Conservation (phyloP, 1,139 yeast genomes). For the Pneumocystis oryctolagi region DNA sequence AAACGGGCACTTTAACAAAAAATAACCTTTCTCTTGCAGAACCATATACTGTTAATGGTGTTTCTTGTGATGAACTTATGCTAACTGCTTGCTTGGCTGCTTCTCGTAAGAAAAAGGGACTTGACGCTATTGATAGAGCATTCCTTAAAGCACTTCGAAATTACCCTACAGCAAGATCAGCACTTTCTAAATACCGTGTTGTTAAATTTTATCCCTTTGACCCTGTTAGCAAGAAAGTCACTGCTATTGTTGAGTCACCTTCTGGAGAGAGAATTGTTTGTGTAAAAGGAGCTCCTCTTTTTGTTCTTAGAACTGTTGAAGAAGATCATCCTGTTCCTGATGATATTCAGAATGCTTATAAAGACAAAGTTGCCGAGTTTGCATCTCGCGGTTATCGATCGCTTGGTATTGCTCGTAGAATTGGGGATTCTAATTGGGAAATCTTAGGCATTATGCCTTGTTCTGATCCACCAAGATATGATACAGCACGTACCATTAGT, state of each 20-base stretch:
- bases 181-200: conserved; percentile 51
- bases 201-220: conserved; percentile 57
- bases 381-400: conserved; percentile 65
- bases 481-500: conserved; percentile 51
- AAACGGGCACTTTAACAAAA: conserved; percentile 98
- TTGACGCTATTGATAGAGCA: conserved; percentile 95
- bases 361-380: conserved; percentile 56
- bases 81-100: conserved; percentile 97
- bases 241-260: conserved; percentile 54
- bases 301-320: conserved; percentile 55
- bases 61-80: conserved; percentile 92
- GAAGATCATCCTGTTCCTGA: conserved; percentile 55
- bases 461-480: conserved; percentile 63
- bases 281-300: conserved; percentile 61
- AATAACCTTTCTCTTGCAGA: conserved; percentile 91
- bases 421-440: conserved; percentile 61
- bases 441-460: conserved; percentile 61
- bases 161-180: conserved; percentile 51
- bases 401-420: conserved; percentile 59
- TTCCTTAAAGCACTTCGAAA: conserved; percentile 68
- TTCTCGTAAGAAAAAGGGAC: conserved; percentile 96
- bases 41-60: conserved; percentile 99
- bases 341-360: conserved; percentile 48
- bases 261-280: conserved; percentile 52
- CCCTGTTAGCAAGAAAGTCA: conserved; percentile 59